Percentiles rank a stretch among this genome's conserved stretches.
Conservation (phyloP, 2,329 filamentous ascomycete species). For the Cladosporium sp. region DNA sequence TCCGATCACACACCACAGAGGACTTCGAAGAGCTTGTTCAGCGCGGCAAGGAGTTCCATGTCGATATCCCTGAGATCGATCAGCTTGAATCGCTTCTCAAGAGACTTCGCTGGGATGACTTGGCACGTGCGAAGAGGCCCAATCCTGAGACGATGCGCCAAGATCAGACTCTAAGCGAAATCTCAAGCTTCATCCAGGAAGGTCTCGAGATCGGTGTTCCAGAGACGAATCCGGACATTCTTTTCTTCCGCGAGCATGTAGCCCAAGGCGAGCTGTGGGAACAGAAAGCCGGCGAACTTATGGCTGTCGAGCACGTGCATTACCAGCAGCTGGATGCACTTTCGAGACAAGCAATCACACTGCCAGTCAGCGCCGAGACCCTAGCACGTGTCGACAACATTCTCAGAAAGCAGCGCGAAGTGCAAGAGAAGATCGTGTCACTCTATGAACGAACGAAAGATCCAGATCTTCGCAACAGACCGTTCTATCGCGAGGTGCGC, state of each 20-base stretch:
- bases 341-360: constrained; percentile 71
- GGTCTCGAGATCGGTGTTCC: constrained; percentile 74
- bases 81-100: constrained; percentile 74
- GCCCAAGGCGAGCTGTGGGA: constrained; percentile 83
- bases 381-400: constrained; percentile 82
- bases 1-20: constrained; percentile 59
- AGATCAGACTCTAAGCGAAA: constrained; percentile 71
- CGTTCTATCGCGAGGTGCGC: constrained; percentile 83
- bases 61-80: constrained; percentile 86
- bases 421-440: constrained; percentile 80
- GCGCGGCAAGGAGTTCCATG: constrained; percentile 80
- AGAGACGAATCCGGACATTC: constrained; percentile 73
- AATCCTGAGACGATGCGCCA: constrained; percentile 34
- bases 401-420: constrained; percentile 90
- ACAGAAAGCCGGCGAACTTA: constrained; percentile 84
- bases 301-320: constrained; percentile 85
- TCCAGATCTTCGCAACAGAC: constrained; percentile 70
- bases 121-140: constrained; percentile 56
- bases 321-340: constrained; percentile 92
- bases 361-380: constrained; percentile 80
- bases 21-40: constrained; percentile 91
- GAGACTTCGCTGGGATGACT: constrained; percentile 83
- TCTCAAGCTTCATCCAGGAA: constrained; percentile 71
- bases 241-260: constrained; percentile 71
- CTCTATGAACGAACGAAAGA: constrained; percentile 75